Percentiles rank a stretch among this genome's conserved stretches.
Conservation (phyloP, 176 grass and related monocot species). For the Rhipidocladum racemiflorum region DNA sequence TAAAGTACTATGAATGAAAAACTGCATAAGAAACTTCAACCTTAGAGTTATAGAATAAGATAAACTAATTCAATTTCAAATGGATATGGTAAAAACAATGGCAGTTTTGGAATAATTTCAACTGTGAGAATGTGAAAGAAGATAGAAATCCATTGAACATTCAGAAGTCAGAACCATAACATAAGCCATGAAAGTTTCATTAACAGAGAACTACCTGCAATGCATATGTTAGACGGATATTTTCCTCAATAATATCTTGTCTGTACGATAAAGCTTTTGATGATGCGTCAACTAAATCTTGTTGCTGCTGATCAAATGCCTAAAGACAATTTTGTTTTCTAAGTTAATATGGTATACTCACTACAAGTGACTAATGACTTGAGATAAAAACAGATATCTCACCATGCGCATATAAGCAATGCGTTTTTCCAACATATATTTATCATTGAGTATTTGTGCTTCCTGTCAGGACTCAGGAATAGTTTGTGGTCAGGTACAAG, state of each 20-base stretch:
- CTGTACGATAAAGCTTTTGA: slow-evolving; percentile 94
- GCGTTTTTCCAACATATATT: slow-evolving; percentile 71
- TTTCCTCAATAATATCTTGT: slow-evolving; percentile 96
- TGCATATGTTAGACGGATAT: slow-evolving; percentile 71
- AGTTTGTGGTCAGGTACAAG: slow-evolving; percentile 33
- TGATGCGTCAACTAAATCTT: slow-evolving; percentile 62
- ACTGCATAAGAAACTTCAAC: too few relatives aligned
- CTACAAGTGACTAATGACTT: neutral
- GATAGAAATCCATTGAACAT: neutral
- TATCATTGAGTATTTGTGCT: slow-evolving; percentile 67
- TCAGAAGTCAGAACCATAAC: neutral
- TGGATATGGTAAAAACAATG: too few relatives aligned
- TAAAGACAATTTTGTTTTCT: slow-evolving; percentile 29
- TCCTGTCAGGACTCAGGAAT: slow-evolving; percentile 55
- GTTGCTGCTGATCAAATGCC: slow-evolving; percentile 81
- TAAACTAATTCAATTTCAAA: too few relatives aligned
- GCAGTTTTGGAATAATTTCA: too few relatives aligned
- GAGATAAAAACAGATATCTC: slow-evolving; percentile 23
- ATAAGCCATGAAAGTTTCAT: neutral
- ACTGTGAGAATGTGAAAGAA: too few relatives aligned
- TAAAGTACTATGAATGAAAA: too few relatives aligned
- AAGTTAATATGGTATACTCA: neutral
- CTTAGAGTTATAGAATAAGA: too few relatives aligned
- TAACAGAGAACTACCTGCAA: slow-evolving; percentile 61
- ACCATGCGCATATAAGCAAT: slow-evolving; percentile 88